phyloP scores from a whole-genome alignment of 2,329 filamentous ascomycete genomes.

The Trichoderma endophyticum region DNA sequence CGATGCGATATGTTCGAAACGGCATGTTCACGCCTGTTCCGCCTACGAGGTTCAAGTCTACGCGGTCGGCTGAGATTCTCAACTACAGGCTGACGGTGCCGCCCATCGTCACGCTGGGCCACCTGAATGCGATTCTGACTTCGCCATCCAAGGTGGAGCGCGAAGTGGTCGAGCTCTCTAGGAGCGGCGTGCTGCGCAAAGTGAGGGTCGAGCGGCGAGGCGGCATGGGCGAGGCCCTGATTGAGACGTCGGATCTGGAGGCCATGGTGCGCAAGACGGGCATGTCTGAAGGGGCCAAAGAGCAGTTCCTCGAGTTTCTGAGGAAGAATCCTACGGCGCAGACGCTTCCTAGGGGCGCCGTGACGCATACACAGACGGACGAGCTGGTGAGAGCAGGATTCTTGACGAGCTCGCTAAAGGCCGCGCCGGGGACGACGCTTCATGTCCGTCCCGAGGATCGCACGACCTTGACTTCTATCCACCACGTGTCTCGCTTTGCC shows the following conservation, averaged over 20 bases:
- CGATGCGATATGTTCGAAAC: conserved; percentile 58
- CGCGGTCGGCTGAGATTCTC: conserved; percentile 60
- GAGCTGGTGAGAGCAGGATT: conserved; percentile 65
- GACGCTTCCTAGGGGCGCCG: conserved; percentile 26
- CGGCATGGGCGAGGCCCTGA: conserved; percentile 61
- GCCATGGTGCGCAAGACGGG: conserved; percentile 39
- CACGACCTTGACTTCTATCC: conserved; percentile 57
- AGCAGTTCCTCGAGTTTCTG: conserved; percentile 52
- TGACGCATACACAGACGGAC: conserved; percentile 49
- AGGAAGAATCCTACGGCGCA: conserved; percentile 46
- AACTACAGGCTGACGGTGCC: conserved; percentile 59
- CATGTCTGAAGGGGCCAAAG: conserved; percentile 43
- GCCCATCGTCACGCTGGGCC: conserved; percentile 62
- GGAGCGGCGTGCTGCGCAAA: conserved; percentile 56
- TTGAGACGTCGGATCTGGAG: conserved; percentile 57
- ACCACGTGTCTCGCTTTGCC: conserved; percentile 60
- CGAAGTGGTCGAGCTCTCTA: conserved; percentile 60
- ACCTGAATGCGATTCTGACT: conserved; percentile 61
- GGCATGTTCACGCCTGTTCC: conserved; percentile 66
- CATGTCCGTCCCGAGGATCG: conserved; percentile 51
- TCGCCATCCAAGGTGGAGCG: conserved; percentile 65
- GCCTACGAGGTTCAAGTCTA: conserved; percentile 60
- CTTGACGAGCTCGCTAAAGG: conserved; percentile 48
- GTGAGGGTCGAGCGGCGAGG: conserved; percentile 61
- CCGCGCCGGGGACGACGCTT: conserved; percentile 36